phyloP scores from a whole-genome alignment of 2,329 filamentous ascomycete species.

The Samsoniella hepiali region DNA sequence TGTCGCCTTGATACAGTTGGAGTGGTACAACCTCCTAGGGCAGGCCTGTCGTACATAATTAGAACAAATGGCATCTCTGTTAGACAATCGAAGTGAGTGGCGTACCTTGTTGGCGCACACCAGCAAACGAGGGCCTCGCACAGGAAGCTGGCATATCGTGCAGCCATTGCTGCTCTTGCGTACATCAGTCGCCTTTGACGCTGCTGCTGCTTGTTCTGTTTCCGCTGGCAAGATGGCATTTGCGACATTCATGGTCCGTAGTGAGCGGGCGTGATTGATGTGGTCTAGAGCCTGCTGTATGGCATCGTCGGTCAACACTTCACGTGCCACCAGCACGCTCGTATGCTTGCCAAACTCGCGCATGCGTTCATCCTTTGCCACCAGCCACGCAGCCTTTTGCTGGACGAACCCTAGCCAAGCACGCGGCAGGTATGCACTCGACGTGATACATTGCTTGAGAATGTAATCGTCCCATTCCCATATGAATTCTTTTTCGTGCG shows the following conservation, averaged over 20 bases:
- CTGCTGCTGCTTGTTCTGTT: constrained; percentile 14
- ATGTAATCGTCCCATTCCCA: constrained; percentile 57
- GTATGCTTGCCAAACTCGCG: constrained; percentile 55
- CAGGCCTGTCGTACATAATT: constrained; percentile 37
- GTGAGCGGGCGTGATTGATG: constrained; percentile 38
- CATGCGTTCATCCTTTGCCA: constrained; percentile 45
- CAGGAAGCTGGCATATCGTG: constrained; percentile 45
- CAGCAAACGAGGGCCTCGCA: constrained; percentile 45
- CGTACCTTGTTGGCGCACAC: constrained; percentile 51
- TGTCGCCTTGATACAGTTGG: constrained; percentile 40
- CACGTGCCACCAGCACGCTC: constrained; percentile 47
- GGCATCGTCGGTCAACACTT: constrained; percentile 43
- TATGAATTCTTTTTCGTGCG: constrained; percentile 56
- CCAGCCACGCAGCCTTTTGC: constrained; percentile 52
- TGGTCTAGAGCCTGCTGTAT: constrained; percentile 41
- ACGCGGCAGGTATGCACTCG: constrained; percentile 49
- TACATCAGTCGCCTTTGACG: constrained; percentile 35
- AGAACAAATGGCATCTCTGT: constrained; percentile 14
- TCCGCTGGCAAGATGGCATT: constrained; percentile 1
- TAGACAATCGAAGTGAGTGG: background rate
- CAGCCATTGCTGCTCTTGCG: constrained; percentile 46
- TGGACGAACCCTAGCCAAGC: constrained; percentile 51
- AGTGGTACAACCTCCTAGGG: constrained; percentile 45
- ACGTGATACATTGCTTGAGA: constrained; percentile 48
- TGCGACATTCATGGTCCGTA: constrained; percentile 24